A percentile compares a stretch with the other conserved stretches of the same genome.
phyloP scores from a whole-genome alignment of 2,329 filamentous ascomycete species.

The Arachnomyces sp. region DNA sequence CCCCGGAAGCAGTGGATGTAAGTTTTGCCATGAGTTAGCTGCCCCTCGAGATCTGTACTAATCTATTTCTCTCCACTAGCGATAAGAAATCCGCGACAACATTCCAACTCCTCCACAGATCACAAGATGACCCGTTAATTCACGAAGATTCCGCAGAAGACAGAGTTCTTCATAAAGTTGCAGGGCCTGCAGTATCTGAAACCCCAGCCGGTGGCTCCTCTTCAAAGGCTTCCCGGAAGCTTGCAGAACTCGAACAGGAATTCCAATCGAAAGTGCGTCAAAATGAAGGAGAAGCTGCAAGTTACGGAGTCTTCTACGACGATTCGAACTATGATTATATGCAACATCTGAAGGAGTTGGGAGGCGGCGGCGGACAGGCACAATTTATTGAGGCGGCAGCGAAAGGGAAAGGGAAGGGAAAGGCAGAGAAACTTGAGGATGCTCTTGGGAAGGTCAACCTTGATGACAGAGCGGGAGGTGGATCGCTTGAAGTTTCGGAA shows the following conservation, averaged over 20 bases:
- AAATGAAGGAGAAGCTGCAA: constrained; percentile 94
- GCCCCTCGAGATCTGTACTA: neutral
- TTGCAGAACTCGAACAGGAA: constrained; percentile 68
- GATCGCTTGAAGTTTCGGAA: constrained; percentile 3
- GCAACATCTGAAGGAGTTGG: constrained; percentile 94
- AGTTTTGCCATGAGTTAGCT: constrained; percentile 20
- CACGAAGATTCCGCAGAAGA: constrained; percentile 82
- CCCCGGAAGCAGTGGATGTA: constrained; percentile 68
- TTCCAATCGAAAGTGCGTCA: constrained; percentile 65
- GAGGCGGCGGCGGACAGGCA: constrained; percentile 59
- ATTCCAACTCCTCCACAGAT: constrained; percentile 46
- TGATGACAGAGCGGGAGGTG: constrained; percentile 33
- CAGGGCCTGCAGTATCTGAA: constrained; percentile 24
- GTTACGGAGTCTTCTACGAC: constrained; percentile 89
- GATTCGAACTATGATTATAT: constrained; percentile 98
- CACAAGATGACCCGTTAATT: constrained; percentile 94
- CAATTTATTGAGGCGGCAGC: constrained; percentile 71
- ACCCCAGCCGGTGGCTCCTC: constrained; percentile 16
- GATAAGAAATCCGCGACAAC: constrained; percentile 69
- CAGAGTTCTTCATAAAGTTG: constrained; percentile 75
- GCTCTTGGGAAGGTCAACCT: constrained; percentile 57
- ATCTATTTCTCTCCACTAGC: constrained; percentile 37
- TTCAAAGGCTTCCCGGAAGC: constrained; percentile 52
- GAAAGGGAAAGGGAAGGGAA: constrained; percentile 63
- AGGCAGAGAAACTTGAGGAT: constrained; percentile 73